Conservation (phyloP, 164 flowering plant species). For the Nymphaea colorata region DNA sequence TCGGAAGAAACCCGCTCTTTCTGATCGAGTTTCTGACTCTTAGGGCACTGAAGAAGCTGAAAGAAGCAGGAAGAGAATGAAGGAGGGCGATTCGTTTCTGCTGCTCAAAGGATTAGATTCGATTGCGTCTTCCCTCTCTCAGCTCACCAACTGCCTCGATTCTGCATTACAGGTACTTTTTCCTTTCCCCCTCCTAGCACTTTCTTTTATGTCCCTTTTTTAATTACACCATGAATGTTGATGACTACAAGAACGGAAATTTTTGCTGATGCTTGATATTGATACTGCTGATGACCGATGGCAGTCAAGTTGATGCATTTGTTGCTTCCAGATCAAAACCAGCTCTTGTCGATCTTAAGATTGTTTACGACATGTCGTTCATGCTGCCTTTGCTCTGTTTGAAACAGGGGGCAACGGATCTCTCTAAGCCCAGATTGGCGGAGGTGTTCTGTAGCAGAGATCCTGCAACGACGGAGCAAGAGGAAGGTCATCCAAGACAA, state of each 20-base stretch:
- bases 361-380: no score
- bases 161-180: slow-evolving; percentile 53
- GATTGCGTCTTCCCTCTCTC: slow-evolving; percentile 53
- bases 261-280: neutral
- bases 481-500: slow-evolving; percentile 16
- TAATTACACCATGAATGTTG: neutral
- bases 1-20: neutral
- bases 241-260: neutral
- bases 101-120: slow-evolving; percentile 88
- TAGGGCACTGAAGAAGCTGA: slow-evolving; percentile 13
- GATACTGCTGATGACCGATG: neutral
- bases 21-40: neutral
- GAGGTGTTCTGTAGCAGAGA: slow-evolving; percentile 30
- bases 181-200: neutral
- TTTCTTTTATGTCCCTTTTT: neutral
- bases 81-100: slow-evolving; percentile 62
- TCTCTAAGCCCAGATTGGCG: slow-evolving; percentile 54
- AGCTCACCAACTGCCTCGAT: slow-evolving; percentile 52
- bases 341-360: neutral
- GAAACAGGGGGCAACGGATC: slow-evolving; percentile 62
- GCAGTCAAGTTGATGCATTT: neutral
- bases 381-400: neutral
- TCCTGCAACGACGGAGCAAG: slow-evolving; percentile 16
- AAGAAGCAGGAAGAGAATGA: slow-evolving; percentile 21
- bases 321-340: neutral